These are phyloP conservation scores for Sanghuangporus weigelae DNA, from an alignment of 1,284 basidiomycete species.

Conservation along the genomic window DNA sequence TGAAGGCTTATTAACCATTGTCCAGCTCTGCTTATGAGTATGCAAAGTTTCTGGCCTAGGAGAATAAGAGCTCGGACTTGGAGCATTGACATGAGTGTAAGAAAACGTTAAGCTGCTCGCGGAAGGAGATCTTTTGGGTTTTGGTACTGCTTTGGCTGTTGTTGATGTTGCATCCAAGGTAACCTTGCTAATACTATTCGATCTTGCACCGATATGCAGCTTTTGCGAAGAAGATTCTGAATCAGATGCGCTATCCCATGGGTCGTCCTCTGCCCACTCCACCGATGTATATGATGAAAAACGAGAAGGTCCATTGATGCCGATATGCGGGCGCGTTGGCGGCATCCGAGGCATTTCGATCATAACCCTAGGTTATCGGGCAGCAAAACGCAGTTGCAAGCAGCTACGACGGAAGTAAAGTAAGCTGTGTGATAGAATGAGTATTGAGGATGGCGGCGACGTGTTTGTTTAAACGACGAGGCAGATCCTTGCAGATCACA, in stretches of 20 bases:
- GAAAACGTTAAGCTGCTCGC: conserved; percentile 72
- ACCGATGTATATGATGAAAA: conserved; percentile 35
- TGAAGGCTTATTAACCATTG: conserved; percentile 55
- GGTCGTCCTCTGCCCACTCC: conserved; percentile 80
- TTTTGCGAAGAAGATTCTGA: conserved; percentile 58
- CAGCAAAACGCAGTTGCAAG: not conserved
- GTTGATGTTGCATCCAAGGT: conserved; percentile 34
- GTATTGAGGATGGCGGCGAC: not conserved
- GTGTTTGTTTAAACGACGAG: not conserved
- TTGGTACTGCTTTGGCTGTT: conserved; percentile 54
- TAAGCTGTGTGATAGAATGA: not conserved
- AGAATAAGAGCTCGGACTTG: conserved; percentile 73
- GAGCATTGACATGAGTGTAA: conserved; percentile 74
- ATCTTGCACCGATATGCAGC: conserved; percentile 37
- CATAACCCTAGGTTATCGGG: conserved; percentile 20
- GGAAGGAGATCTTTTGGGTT: conserved; percentile 41
- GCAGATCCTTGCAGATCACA: conserved; percentile 1
- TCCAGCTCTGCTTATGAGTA: conserved; percentile 61
- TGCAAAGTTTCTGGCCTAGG: conserved; percentile 39
- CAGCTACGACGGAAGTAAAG: not conserved
- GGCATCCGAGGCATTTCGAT: conserved; percentile 62
- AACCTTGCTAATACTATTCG: conserved; percentile 36
- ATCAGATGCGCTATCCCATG: conserved; percentile 86
- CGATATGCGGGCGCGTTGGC: conserved; percentile 71
- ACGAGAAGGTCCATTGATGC: conserved; percentile 50